A percentile compares a stretch with the other conserved stretches of the same genome.
These are phyloP conservation scores for Mangifera indica DNA, from an alignment of 345 rosid species.

Conservation along the genomic window DNA sequence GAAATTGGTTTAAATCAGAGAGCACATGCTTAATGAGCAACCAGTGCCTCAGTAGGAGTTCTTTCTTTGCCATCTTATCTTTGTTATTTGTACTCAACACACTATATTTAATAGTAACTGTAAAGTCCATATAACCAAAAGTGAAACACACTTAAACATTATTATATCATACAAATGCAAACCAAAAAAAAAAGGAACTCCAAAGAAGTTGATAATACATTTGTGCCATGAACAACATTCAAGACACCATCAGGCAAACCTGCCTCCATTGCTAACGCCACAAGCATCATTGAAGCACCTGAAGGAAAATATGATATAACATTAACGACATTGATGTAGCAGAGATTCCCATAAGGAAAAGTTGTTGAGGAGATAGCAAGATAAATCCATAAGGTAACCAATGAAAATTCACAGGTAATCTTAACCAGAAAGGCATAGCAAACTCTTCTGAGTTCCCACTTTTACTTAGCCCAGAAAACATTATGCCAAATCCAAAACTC, in stretches of 20 bases:
- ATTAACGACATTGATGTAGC: conserved; percentile 3
- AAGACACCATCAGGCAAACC: conserved; percentile 44
- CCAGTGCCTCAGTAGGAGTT: too few species aligned
- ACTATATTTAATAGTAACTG: not conserved
- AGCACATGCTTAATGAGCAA: not conserved
- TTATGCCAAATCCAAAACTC: conserved; percentile 14
- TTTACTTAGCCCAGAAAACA: not conserved
- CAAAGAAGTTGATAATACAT: conserved; percentile 28
- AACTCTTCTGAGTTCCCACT: conserved; percentile 6
- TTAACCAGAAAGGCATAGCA: not conserved
- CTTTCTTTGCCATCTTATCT: too few species aligned
- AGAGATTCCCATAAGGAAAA: not conserved
- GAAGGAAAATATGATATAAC: conserved; percentile 12
- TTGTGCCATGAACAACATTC: conserved; percentile 44
- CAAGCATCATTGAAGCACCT: conserved; percentile 41
- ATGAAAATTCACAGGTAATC: conserved; percentile 3
- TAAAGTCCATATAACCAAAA: not conserved
- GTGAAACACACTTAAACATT: not conserved
- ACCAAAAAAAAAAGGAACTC: not conserved
- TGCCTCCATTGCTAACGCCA: conserved; percentile 39
- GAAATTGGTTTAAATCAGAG: not conserved
- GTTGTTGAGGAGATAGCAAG: not conserved
- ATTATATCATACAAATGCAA: not conserved
- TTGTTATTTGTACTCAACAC: not conserved
- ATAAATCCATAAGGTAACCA: too few species aligned